Base-by-base conservation (phyloP, 2,329 filamentous ascomycete genomes). In the Sclerotinia spermophila region DNA sequence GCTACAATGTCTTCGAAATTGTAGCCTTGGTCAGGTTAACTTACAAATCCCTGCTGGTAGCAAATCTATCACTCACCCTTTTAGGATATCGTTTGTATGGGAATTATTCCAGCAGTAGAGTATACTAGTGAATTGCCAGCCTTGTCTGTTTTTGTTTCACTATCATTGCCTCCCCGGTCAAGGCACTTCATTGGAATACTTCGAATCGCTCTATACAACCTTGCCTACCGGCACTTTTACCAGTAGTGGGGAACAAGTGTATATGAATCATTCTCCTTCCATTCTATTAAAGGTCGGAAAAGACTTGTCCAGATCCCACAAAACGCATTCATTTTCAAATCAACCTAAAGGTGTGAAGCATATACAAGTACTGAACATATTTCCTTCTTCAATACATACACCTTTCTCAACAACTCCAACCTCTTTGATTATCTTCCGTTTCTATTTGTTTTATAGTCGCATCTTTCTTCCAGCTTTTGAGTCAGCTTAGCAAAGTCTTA, bases 121-220 rank as follows among this genome's bases (percentile, higher is more conserved):
- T 8, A 62, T 69, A 24, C 56, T 40, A 62, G 67, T 40, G 55
- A 15, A 27, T 64, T 62, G 40, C 42, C 55, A 51, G 44, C 44
- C 56, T 60, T 62, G 67, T 64, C 44, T 62, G 44, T 62, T 62
- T 53, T 40, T 64, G 67, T 64, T 69, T 69, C 56, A 69, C 56
- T 53, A 69, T n/a, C 42, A 11, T 30, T 62, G 40, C 56, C 56
- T 62, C 45, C 58, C 67, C 21, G 11, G 56, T 68, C 56, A 68
- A 68, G 67, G 56, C 51, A 30, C 24, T 51, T 13, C 40, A 69
- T 69, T 69, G 67, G 58, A 53, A 44, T 44, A 68, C 40, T 68
- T 61, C n/a, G 27, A 61, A 61, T 68, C 66, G 38, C 51, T 53
- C 35, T 53, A 33, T 38, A 53, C 40, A 60, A 59, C 53, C 38